Evolutionary conservation across 176 grass and related monocot genomes (phyloP).

Genomic region (Miscanthus lutarioriparius): DNA sequence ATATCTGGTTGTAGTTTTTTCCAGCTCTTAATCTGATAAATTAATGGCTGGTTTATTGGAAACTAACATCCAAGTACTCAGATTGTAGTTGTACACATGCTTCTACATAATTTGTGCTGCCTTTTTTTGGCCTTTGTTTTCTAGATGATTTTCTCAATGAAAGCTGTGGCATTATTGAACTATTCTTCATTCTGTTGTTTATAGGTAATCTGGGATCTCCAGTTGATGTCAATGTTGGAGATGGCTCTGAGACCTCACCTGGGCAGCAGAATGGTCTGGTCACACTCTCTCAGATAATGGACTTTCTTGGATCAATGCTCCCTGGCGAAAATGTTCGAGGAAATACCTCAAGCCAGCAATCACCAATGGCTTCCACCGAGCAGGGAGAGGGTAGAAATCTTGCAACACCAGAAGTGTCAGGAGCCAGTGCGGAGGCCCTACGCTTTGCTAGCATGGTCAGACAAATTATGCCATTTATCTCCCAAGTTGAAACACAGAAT

Average conservation of each 20-base stretch:
- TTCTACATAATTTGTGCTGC: constrained; percentile 3
- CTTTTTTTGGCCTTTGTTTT: constrained; percentile 12
- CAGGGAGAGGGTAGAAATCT: constrained; percentile 42
- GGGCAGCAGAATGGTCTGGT: constrained; percentile 44
- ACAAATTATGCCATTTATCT: constrained; percentile 88
- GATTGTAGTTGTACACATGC: not conserved
- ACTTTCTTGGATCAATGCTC: constrained; percentile 52
- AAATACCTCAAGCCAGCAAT: constrained; percentile 49
- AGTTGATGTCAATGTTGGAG: constrained; percentile 22
- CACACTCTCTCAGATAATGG: constrained; percentile 56
- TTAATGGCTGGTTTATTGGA: not conserved
- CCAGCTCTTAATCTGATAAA: not conserved
- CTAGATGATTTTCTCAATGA: not conserved
- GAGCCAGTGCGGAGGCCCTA: constrained; percentile 64
- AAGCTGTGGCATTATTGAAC: constrained; percentile 18
- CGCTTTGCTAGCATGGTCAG: constrained; percentile 73
- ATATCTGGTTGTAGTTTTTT: not conserved
- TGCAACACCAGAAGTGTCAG: constrained; percentile 42
- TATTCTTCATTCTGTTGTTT: constrained; percentile 31
- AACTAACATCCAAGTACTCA: not conserved
- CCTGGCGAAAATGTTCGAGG: constrained; percentile 46
- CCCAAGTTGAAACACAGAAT: constrained; percentile 49
- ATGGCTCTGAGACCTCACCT: constrained; percentile 40
- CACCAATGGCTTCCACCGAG: constrained; percentile 40
- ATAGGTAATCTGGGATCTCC: constrained; percentile 40